These are phyloP conservation scores for Pseudovirgaria hyperparasitica DNA, from an alignment of 2,329 filamentous ascomycete species.

Conservation along the genomic window DNA sequence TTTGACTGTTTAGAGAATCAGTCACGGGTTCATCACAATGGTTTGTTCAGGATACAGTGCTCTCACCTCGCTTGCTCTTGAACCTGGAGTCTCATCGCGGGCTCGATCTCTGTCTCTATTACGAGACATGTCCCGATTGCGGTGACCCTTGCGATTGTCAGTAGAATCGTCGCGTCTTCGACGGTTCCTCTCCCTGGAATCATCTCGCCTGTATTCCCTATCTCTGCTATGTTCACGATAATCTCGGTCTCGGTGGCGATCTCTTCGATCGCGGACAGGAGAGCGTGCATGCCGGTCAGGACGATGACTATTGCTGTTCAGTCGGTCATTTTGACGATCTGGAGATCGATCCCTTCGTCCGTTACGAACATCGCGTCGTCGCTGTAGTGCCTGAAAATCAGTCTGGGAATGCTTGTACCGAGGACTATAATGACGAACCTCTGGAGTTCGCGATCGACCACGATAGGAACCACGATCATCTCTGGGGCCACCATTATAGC, in stretches of 20 bases:
- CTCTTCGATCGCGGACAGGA: slow-evolving; percentile 40
- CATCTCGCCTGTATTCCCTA: slow-evolving; percentile 57
- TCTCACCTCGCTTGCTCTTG: slow-evolving; percentile 41
- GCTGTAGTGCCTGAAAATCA: slow-evolving; percentile 38
- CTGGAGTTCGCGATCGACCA: slow-evolving; percentile 48
- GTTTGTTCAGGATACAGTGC: slow-evolving; percentile 32
- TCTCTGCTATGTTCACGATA: slow-evolving; percentile 56
- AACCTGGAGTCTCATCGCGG: slow-evolving; percentile 30
- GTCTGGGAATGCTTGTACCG: slow-evolving; percentile 30
- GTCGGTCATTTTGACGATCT: slow-evolving; percentile 36
- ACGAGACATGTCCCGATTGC: slow-evolving; percentile 46
- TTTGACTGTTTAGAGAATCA: too few species aligned
- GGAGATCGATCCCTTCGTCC: slow-evolving; percentile 56
- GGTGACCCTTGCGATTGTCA: slow-evolving; percentile 43
- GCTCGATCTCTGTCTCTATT: slow-evolving; percentile 38
- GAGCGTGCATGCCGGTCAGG: slow-evolving; percentile 47
- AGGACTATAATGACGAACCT: slow-evolving; percentile 31
- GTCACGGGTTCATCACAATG: too few species aligned
- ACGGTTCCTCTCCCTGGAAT: slow-evolving; percentile 53
- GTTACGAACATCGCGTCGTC: slow-evolving; percentile 42
- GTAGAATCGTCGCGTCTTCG: slow-evolving; percentile 57
- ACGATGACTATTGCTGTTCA: slow-evolving; percentile 53
- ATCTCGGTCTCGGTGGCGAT: slow-evolving; percentile 49
- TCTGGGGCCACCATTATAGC: slow-evolving; percentile 24
- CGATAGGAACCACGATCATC: slow-evolving; percentile 24